Evolutionary conservation across 192 early-diverging fungal genomes (phyloP), one percentile per base, ranked within the genome.

Genomic region (Allomyces javanicus): DNA sequence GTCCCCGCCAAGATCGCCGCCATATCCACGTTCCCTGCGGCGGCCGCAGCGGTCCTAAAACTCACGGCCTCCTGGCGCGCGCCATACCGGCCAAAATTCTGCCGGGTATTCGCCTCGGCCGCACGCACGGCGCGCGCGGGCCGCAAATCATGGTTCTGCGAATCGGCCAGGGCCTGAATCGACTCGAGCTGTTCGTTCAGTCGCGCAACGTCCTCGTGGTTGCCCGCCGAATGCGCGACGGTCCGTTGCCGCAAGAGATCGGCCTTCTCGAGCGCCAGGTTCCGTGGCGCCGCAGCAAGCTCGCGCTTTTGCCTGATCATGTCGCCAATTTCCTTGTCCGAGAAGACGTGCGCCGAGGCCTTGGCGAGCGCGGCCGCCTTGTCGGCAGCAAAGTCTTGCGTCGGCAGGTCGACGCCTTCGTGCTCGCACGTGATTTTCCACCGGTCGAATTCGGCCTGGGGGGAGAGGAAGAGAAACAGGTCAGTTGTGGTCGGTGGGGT

Each of bases 281-380:
- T 73, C 24, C 55, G 61, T 14, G 68, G 63, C 19, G 62, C 61
- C 1, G 44, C 25, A 25, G 61, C 63, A 24, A 68, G 25, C 61
- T 33, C 50, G 25, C 63, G 22, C 24, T 72, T 73, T 72, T 68
- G 64, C 24, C 40, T 45, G 24, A 73, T 40, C 71, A 73, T 73
- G 14, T 66, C 72, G 24, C 62, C 63, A 26, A 73, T 68, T 33
- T 73, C 72, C 9, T 55, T 71, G 62, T 68, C 65, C n/a, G 66
- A 61, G 65, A 68, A 66, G 9, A 65, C 64, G 61, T 67, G 67
- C 17, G 58, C 43, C 25, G 44, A 40, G 12, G 61, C 71, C 50
- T 65, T 62, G 33, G 44, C 25, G 24, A 71, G 21, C 43, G 74
- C 43, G 26, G 24, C 33, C 4, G 17, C 17, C 50, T 58, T 58